phyloP scores from a whole-genome alignment of 2,329 filamentous ascomycete genomes.

The Alternaria triticimaculans region DNA sequence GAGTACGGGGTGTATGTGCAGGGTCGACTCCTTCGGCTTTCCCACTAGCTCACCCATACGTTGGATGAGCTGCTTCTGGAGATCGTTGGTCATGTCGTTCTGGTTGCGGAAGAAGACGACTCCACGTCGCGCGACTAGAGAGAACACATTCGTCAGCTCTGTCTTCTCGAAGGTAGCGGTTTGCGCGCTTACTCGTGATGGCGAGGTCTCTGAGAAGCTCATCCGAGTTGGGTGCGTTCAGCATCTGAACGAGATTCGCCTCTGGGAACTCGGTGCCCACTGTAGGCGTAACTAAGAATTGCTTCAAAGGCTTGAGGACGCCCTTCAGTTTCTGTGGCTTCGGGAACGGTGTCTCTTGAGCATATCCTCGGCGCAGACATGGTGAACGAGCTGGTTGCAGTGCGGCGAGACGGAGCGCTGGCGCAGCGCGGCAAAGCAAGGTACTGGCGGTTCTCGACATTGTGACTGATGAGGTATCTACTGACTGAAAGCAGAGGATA shows the following conservation, averaged over 20 bases:
- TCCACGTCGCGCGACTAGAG: constrained; percentile 3
- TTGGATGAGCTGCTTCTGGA: constrained; percentile 8
- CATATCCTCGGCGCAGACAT: constrained; percentile 9
- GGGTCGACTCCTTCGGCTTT: constrained; percentile 6
- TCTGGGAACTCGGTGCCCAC: constrained; percentile 11
- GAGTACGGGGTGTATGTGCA: constrained; percentile 6
- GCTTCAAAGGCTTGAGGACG: constrained; percentile 7
- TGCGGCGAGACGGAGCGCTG: neutral
- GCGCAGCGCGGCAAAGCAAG: neutral
- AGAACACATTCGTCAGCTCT: neutral
- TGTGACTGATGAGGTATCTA: neutral
- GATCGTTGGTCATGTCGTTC: constrained; percentile 5
- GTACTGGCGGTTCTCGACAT: constrained; percentile 7
- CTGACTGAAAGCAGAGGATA: neutral
- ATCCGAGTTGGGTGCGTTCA: constrained; percentile 7
- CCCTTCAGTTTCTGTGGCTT: constrained; percentile 9
- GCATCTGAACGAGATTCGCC: constrained; percentile 7
- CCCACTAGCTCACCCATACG: constrained; percentile 5
- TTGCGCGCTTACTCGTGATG: constrained; percentile 1
- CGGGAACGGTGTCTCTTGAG: constrained; percentile 7
- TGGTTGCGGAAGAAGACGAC: constrained; percentile 7
- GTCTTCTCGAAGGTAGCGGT: neutral
- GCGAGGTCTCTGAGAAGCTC: constrained; percentile 8
- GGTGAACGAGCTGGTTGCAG: neutral
- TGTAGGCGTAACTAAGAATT: constrained; percentile 8